Evolutionary conservation across 2,329 filamentous ascomycete species (phyloP), one percentile per base, ranked within the genome.

Genomic region (Colletotrichum tofieldiae): DNA sequence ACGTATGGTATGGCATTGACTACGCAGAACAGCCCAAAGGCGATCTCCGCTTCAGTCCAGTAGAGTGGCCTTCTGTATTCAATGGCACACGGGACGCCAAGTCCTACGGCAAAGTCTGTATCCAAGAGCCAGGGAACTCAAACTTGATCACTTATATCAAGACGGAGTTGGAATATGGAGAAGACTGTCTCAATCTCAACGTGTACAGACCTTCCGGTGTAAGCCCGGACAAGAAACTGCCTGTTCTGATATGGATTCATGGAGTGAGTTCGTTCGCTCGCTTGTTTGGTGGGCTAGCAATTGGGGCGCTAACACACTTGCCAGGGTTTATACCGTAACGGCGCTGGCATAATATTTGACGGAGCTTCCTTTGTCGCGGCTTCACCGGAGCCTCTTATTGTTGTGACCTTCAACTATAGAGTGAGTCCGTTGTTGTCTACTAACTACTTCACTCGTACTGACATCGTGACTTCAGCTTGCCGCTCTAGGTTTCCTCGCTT

Each of bases 401-500:
- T 78, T 1, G 75, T 79, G 23, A 79, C 71, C 8, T 79, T 79
- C 65, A 75, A 79, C 59, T 79, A 79, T 41, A 77, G 78, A 35
- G 69, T 79, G 16, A 6, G 35, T 58, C 26, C 2, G 29, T 16
- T 16, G 0, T 23, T 2, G 5, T 37, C 0, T 1, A 5, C 14
- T 32, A 1, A 12, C 12, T 43, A 18, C 41, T 3, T 7, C 9
- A 0, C 1, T 0, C 16, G 26, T 16, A 4, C n/a, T 18, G 11
- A 54, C 16, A 1, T n/a, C 8, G 5, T 11, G 1, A 7, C 7
- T 18, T 18, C 0, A 67, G 67, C 63, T 71, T 0, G 63, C 62
- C n/a, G 67, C 67, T 8, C 62, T 87, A 0, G 85, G 85, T 0
- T 81, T 77, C 18, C 81, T 89, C 14, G 87, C 87, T 0, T 89